Conservation (phyloP, 1,139 yeast species). For the Spencermartinsiella ligniputridi region DNA sequence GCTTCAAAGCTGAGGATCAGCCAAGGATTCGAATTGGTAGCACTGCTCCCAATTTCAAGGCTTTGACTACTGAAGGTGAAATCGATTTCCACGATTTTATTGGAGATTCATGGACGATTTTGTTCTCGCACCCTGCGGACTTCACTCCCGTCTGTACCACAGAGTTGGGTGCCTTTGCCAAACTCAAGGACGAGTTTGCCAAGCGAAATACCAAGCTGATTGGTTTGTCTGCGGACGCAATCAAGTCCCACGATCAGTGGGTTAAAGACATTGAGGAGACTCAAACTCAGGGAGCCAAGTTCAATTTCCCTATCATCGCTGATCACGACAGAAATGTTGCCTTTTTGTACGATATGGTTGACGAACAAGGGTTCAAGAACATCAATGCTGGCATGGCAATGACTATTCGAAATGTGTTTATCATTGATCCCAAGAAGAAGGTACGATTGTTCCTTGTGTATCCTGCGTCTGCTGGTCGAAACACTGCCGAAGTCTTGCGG, state of each 20-base stretch:
- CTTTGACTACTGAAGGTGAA: slow-evolving; percentile 71
- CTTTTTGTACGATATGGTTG: slow-evolving; percentile 82
- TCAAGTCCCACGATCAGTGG: slow-evolving; percentile 77
- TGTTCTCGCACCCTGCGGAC: slow-evolving; percentile 91
- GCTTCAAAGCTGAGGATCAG: slow-evolving; percentile 23
- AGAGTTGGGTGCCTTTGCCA: slow-evolving; percentile 87
- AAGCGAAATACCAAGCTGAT: slow-evolving; percentile 77
- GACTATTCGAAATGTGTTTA: slow-evolving; percentile 83
- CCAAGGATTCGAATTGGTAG: slow-evolving; percentile 59
- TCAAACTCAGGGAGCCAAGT: slow-evolving; percentile 56
- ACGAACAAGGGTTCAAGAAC: slow-evolving; percentile 80
- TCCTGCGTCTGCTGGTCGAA: slow-evolving; percentile 91
- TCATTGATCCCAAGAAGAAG: slow-evolving; percentile 84
- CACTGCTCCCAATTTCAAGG: slow-evolving; percentile 77
- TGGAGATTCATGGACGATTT: slow-evolving; percentile 77
- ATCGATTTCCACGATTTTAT: slow-evolving; percentile 77
- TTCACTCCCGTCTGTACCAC: slow-evolving; percentile 95
- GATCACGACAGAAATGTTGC: slow-evolving; percentile 79
- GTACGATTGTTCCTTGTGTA: slow-evolving; percentile 76
- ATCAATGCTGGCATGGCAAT: slow-evolving; percentile 61
- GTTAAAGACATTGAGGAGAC: slow-evolving; percentile 82
- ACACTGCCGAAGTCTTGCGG: slow-evolving; percentile 81
- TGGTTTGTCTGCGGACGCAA: slow-evolving; percentile 78
- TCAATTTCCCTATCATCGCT: slow-evolving; percentile 82
- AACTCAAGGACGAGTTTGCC: slow-evolving; percentile 75